Evolutionary conservation across 306 rosid genomes (phyloP).

Genomic region (Prunus armeniaca): DNA sequence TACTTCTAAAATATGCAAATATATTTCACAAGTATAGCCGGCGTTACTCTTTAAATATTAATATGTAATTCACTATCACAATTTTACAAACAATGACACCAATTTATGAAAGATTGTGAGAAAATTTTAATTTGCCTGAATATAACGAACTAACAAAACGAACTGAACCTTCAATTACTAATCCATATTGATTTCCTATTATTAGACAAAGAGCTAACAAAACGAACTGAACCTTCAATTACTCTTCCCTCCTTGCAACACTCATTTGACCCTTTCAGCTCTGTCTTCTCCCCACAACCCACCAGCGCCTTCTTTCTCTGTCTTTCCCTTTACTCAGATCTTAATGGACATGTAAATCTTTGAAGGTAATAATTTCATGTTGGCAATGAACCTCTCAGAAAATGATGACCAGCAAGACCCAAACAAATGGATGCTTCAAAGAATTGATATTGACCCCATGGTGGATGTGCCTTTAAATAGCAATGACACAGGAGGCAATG

Average conservation of each 20-base stretch:
- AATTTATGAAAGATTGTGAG: no score
- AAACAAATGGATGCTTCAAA: slow-evolving; percentile 50
- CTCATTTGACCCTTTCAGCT: slow-evolving; percentile 21
- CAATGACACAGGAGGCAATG: neutral
- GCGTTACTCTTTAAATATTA: no score
- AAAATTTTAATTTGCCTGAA: no score
- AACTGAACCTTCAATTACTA: no score
- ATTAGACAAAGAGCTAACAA: slow-evolving; percentile 13
- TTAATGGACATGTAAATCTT: neutral
- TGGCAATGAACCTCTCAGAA: slow-evolving; percentile 26
- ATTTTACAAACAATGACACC: no score
- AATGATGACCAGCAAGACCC: slow-evolving; percentile 29
- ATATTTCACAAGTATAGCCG: no score
- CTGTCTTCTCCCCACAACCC: slow-evolving; percentile 6
- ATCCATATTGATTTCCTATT: slow-evolving; percentile 7
- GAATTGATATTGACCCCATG: slow-evolving; percentile 48
- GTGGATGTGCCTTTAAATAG: slow-evolving; percentile 26
- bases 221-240: neutral
- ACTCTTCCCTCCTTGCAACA: slow-evolving; percentile 8
- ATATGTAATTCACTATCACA: no score
- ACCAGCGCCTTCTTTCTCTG: slow-evolving; percentile 8
- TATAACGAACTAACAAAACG: no score
- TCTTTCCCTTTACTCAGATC: slow-evolving; percentile 3
- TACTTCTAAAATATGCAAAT: no score
- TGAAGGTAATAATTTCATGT: neutral